phyloP scores from a whole-genome alignment of 306 rosid species.

The Cicer judaicum region DNA sequence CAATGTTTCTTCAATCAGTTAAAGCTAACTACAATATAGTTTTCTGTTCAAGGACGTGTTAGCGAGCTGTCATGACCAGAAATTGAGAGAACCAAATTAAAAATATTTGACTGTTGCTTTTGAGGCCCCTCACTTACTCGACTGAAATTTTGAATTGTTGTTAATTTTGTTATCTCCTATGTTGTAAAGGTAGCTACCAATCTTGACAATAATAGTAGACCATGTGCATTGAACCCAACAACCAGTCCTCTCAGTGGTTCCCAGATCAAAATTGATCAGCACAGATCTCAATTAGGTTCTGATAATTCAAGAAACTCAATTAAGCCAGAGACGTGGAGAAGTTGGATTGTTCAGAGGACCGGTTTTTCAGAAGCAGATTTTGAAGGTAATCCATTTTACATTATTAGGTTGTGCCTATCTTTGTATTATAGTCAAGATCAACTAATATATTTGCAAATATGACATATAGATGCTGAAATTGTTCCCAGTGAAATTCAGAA shows the following conservation, averaged over 20 bases:
- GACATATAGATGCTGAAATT: slow-evolving; percentile 67
- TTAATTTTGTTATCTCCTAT: slow-evolving; percentile 52
- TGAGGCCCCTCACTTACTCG: slow-evolving; percentile 23
- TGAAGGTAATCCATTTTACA: slow-evolving; percentile 60
- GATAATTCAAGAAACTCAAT: slow-evolving; percentile 50
- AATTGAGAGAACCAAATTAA: slow-evolving; percentile 30
- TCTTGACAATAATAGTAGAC: slow-evolving; percentile 48
- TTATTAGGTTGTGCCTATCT: slow-evolving; percentile 20
- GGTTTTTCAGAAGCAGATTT: slow-evolving; percentile 57
- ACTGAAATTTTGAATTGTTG: slow-evolving; percentile 48
- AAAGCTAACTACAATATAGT: not conserved
- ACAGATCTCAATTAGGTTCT: slow-evolving; percentile 44
- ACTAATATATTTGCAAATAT: slow-evolving; percentile 44
- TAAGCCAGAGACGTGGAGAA: slow-evolving; percentile 65
- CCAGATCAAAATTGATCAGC: slow-evolving; percentile 46
- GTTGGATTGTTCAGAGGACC: slow-evolving; percentile 71
- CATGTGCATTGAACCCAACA: slow-evolving; percentile 50
- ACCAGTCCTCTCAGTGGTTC: slow-evolving; percentile 42
- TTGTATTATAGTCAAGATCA: slow-evolving; percentile 20
- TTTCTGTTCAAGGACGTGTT: slow-evolving; percentile 2
- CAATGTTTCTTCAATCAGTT: slow-evolving; percentile 9
- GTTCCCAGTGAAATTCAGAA: slow-evolving; percentile 43
- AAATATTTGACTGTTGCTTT: slow-evolving; percentile 51
- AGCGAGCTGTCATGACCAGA: slow-evolving; percentile 9
- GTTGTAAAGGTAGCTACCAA: slow-evolving; percentile 66